Conservation (phyloP, 1,284 basidiomycete species). For the Exobasidium rhododendri region DNA sequence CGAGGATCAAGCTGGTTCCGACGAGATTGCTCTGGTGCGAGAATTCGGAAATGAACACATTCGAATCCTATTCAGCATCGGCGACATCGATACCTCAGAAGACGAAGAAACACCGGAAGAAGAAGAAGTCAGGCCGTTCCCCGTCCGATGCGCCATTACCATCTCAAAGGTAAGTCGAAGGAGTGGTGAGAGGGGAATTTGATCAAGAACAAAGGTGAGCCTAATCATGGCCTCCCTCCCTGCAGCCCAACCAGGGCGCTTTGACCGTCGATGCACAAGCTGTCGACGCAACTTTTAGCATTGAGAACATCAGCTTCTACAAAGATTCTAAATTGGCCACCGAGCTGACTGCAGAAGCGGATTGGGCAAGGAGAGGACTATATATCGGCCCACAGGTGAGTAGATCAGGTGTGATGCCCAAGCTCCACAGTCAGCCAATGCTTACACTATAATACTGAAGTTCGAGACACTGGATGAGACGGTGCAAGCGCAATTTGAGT, state of each 20-base stretch:
- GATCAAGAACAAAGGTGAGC: too few relatives aligned
- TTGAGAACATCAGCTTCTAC: conserved; percentile 89
- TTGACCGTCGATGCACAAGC: conserved; percentile 50
- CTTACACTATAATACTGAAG: conserved; percentile 45
- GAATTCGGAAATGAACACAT: conserved; percentile 82
- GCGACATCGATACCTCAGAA: conserved; percentile 43
- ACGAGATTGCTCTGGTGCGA: conserved; percentile 77
- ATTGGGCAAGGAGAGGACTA: conserved; percentile 84
- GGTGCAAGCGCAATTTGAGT: conserved; percentile 82
- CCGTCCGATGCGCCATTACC: conserved; percentile 73
- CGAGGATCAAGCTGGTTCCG: conserved; percentile 69
- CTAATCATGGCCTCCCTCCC: too few relatives aligned
- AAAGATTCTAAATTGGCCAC: conserved; percentile 69
- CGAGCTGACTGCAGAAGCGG: conserved; percentile 78
- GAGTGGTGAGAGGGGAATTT: too few relatives aligned
- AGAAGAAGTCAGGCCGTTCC: conserved; percentile 56
- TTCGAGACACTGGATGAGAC: conserved; percentile 85
- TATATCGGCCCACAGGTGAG: conserved; percentile 85
- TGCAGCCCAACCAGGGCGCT: conserved; percentile 29
- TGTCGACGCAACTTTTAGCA: conserved; percentile 71
- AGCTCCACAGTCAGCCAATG: background rate
- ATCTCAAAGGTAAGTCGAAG: conserved; percentile 69
- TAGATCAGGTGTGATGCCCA: conserved; percentile 17
- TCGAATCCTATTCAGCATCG: conserved; percentile 44
- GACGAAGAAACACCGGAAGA: conserved; percentile 56